Conservation (phyloP, 768 basidiomycete species). For the Leccinum variicolor region DNA sequence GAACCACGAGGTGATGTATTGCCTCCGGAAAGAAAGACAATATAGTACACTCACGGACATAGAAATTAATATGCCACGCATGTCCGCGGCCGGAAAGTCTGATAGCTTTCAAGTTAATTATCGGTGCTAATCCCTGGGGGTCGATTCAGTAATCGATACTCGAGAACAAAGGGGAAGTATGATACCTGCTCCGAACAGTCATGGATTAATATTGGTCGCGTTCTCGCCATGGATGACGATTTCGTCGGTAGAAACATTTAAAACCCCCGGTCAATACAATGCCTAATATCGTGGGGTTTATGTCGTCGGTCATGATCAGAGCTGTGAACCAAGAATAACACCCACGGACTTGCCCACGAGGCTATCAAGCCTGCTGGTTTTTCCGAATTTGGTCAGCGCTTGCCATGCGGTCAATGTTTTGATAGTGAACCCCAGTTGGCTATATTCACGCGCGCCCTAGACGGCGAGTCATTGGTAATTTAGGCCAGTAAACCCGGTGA, state of each 20-base stretch:
- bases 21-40: neutral
- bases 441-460: neutral
- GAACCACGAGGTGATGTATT: neutral
- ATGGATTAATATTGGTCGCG: neutral
- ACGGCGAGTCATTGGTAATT: neutral
- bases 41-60: neutral
- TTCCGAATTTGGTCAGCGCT: neutral
- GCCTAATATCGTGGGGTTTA: neutral
- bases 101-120: neutral
- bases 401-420: neutral
- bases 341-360: neutral
- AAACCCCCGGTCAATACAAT: neutral
- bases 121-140: neutral
- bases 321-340: neutral
- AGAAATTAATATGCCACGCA: neutral
- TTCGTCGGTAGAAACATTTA: neutral
- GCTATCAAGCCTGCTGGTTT: neutral
- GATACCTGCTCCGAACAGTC: neutral
- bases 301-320: neutral
- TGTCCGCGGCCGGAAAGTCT: neutral
- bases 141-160: neutral
- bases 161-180: neutral
- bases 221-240: neutral
- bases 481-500: neutral
- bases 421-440: neutral